These are phyloP conservation scores for Macrophomina tecta DNA, from an alignment of 2,329 filamentous ascomycete species.

Conservation along the genomic window DNA sequence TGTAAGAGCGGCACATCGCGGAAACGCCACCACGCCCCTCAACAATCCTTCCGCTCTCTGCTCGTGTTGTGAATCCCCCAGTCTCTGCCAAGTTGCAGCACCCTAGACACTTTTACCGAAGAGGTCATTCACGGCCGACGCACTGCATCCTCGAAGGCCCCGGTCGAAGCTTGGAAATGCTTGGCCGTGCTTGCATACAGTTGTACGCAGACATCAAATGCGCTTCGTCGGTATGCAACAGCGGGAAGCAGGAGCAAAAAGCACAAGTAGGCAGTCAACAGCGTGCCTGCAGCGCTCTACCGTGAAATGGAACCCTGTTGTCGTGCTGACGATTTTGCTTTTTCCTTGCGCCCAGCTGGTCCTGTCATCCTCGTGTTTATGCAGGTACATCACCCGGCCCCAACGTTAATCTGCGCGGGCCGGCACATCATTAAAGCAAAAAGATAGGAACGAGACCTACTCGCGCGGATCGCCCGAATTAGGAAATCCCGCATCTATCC, in stretches of 20 bases:
- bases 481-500: neutral
- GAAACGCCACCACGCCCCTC: neutral
- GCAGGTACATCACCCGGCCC: slow-evolving; percentile 11
- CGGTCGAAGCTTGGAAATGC: neutral
- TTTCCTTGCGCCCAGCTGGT: neutral
- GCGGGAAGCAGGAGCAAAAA: neutral
- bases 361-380: neutral
- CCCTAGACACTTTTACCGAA: neutral
- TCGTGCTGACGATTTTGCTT: neutral
- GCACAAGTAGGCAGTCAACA: neutral
- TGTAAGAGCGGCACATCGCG: neutral
- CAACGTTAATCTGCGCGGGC: slow-evolving; percentile 9
- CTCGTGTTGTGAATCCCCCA: neutral
- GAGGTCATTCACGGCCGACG: neutral
- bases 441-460: neutral
- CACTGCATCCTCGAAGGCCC: neutral
- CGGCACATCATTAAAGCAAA: slow-evolving; percentile 12
- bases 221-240: neutral
- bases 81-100: neutral
- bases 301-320: neutral
- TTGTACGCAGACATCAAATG: neutral
- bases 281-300: neutral
- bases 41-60: neutral
- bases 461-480: neutral
- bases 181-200: slow-evolving; percentile 9